Base-by-base conservation (phyloP, 1,284 basidiomycete genomes). In the Ceratorhiza oryzae-sativae region DNA sequence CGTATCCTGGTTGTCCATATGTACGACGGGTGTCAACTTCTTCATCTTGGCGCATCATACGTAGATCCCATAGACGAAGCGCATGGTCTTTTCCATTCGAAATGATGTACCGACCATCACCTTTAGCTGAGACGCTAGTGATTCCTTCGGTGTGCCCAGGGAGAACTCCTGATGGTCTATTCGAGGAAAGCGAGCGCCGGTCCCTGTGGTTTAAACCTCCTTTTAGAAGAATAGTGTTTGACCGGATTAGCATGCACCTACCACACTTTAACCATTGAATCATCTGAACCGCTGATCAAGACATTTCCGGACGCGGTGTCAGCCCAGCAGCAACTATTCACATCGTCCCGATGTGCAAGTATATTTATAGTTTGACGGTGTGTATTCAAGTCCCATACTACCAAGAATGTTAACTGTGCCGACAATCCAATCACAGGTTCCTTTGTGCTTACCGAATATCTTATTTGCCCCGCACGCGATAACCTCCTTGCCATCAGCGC, bases 71-170 rank as follows among this genome's bases (percentile, higher is more conserved):
- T 34, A 99, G 82, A 30, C 95, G 89, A 68, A 94, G 83, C 10
- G 92, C 89, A 79, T 98, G 97, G 79, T 99, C 97, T 80, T 99
- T 99, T 59, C 95, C 95, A 78, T 99, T 99, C n/a, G 93, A 96
- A 42, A 98, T 90, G 70, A 97, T 85, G 79, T 99, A 98, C 71
- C 97, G 88, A 6, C 96, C 97, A 77, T 99, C 97, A 12, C 94
- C 81, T 78, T 88, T 95, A 0, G 94, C 89, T 25, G 93, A 90
- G 6, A 94, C 92, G 76, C 93, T 92, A 3, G 95, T 95, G 75
- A 97, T 91, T 41, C 95, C 95, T 78, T 98, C 95, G 0, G 95
- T 98, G 73, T 98, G 97, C 0, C 97, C 97, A 25, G 95, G 90
- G 1, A 99, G 85, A 0, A 96, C 91, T 30, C 97, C 97, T 0